phyloP scores from a whole-genome alignment of 345 rosid species.

The Salix dunnii region DNA sequence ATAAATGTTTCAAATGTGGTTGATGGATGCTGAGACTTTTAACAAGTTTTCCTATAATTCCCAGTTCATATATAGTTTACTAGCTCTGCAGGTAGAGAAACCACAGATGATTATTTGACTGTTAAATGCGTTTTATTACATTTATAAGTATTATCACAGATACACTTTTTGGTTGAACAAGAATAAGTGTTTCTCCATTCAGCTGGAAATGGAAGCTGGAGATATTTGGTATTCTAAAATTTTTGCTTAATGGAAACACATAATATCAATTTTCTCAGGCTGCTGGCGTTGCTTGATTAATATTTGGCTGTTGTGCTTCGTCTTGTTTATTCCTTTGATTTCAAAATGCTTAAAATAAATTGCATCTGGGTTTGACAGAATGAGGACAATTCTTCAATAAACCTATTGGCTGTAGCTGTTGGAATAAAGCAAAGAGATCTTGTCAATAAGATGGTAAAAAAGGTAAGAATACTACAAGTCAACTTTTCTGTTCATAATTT shows the following conservation, averaged over 20 bases:
- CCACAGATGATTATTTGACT: no score
- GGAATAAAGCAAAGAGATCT: slow-evolving; percentile 59
- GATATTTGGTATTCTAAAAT: background rate
- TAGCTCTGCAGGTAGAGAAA: no score
- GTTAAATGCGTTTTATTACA: no score
- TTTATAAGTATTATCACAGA: no score
- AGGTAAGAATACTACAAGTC: slow-evolving; percentile 28
- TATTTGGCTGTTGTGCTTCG: background rate
- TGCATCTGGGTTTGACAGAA: slow-evolving; percentile 28
- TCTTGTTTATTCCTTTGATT: background rate
- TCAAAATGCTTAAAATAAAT: background rate
- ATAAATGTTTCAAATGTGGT: no score
- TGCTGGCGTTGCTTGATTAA: background rate
- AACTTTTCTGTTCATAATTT: background rate
- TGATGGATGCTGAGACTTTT: no score
- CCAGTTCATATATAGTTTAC: no score
- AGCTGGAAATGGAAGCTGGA: background rate
- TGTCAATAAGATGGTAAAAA: slow-evolving; percentile 48
- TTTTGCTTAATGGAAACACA: background rate
- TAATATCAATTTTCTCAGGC: background rate
- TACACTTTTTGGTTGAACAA: no score
- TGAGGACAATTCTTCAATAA: slow-evolving; percentile 14
- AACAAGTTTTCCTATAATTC: no score
- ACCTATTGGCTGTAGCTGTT: slow-evolving; percentile 51
- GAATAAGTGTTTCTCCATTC: background rate